A percentile compares a stretch with the other conserved stretches of the same genome.
Conservation (phyloP, 1,284 basidiomycete species). For the Heliocybe sulcata region DNA sequence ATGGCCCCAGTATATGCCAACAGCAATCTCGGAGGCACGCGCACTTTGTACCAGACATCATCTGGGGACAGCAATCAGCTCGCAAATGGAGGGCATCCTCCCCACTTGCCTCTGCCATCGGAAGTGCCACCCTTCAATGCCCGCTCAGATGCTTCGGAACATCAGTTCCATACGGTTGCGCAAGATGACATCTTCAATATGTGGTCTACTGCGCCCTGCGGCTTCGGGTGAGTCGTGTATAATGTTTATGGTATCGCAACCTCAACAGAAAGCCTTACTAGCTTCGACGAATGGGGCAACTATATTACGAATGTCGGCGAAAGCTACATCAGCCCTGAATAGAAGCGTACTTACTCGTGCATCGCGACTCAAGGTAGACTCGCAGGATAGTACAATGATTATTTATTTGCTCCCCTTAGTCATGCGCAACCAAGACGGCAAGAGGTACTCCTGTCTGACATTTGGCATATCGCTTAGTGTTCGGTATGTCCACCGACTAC, state of each 20-base stretch:
- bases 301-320: background rate
- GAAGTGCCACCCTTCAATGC: background rate
- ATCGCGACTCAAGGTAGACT: too few species aligned
- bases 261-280: background rate
- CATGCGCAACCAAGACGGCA: too few species aligned
- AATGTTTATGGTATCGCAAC: background rate
- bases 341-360: too few species aligned
- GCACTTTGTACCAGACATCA: background rate
- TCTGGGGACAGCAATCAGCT: too few species aligned
- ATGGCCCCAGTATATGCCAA: too few species aligned
- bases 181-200: background rate
- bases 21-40: background rate
- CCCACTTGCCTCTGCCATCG: background rate
- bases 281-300: conserved; percentile 4
- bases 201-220: conserved; percentile 1
- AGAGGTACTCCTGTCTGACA: too few species aligned
- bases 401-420: too few species aligned
- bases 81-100: too few species aligned
- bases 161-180: background rate
- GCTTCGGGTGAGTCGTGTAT: background rate
- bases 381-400: too few species aligned
- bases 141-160: background rate
- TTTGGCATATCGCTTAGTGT: too few species aligned
- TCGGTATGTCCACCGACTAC: too few species aligned
- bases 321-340: too few species aligned